Evolutionary conservation across 176 grass and related monocot species (phyloP), one percentile per base, ranked within the genome.

Genomic region (Guadua angustifolia): DNA sequence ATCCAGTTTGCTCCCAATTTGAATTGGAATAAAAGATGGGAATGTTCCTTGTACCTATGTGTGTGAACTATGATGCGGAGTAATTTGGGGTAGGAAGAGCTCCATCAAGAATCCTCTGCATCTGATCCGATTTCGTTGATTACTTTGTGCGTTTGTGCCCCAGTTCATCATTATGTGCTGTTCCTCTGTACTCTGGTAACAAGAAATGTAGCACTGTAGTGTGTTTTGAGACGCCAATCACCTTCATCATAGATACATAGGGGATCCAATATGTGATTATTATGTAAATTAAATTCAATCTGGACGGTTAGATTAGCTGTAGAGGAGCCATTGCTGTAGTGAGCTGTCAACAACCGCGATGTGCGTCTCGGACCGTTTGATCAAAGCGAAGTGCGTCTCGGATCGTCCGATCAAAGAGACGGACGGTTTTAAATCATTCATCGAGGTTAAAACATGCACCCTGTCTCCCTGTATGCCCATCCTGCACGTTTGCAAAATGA

Each of bases 1-100:
- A 16, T 22, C n/a, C 15, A 36, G 15, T 66, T 75, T 84, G 71
- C 21, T 53, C 46, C 46, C 71, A 55, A 1, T 66, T 75, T 74
- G 15, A 56, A 74, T n/a, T 67, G n/a, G 62, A 84, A 76, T 84
- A 84, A 84, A 76, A 56, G 21, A 67, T 43, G 35, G 71, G 15
- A 33, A 35, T 66, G 43, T 26, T 84, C 2, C 10, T 18, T 65
- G 35, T 50, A 53, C 18, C n/a, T 10, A n/a, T 45, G 80, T 6
- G 17, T 45, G 80, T 6, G 17, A 73, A 5, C 15, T 69, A 69
- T 32, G 39, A 13, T 45, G 19, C 6, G 17, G 32, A 14, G 15
- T 74, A 19, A 6, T 38, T 18, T 46, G 32, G 17, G 6, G 40
- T 13, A 11, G 38, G 36, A 61, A 49, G 42, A 5, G 25, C 29